Conservation (phyloP, 2,329 filamentous ascomycete species). For the Calonectria pseudoturangicola region DNA sequence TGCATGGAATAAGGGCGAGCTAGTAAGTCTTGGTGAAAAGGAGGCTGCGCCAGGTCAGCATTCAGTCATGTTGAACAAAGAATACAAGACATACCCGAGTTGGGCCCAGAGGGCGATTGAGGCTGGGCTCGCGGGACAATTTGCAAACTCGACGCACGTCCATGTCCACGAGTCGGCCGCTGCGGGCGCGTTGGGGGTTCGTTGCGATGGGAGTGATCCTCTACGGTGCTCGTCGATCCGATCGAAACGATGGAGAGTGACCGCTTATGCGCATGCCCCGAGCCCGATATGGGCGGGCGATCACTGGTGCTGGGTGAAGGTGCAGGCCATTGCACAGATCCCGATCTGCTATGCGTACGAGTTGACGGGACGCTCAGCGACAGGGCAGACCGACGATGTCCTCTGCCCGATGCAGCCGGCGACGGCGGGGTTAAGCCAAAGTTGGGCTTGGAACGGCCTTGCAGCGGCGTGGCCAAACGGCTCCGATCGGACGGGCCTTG, state of each 20-base stretch:
- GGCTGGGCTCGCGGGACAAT: constrained; percentile 66
- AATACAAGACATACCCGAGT: constrained; percentile 60
- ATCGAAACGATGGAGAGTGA: constrained; percentile 90
- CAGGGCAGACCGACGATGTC: constrained; percentile 79
- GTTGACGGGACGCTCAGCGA: constrained; percentile 75
- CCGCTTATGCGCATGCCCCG: constrained; percentile 79
- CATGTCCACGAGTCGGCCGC: constrained; percentile 79
- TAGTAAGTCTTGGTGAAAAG: constrained; percentile 65
- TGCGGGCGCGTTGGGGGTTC: constrained; percentile 65
- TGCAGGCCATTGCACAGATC: constrained; percentile 69
- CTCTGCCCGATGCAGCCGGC: constrained; percentile 64
- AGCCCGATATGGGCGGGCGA: constrained; percentile 44
- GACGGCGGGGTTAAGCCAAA: constrained; percentile 68
- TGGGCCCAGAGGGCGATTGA: constrained; percentile 67
- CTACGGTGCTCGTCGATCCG: constrained; percentile 72
- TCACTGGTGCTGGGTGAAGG: constrained; percentile 56
- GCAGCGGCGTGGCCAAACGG: constrained; percentile 65
- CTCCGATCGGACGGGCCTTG: constrained; percentile 56
- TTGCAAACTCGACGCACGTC: constrained; percentile 87
- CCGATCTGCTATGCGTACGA: constrained; percentile 66
- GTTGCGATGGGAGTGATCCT: constrained; percentile 67
- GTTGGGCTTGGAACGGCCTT: constrained; percentile 62
- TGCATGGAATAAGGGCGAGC: constrained; percentile 72
- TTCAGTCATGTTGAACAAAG: constrained; percentile 22
- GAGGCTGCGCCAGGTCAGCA: constrained; percentile 57